These are phyloP conservation scores for Picea sitchensis DNA, from an alignment of 75 land plant species.

Conservation along the genomic window DNA sequence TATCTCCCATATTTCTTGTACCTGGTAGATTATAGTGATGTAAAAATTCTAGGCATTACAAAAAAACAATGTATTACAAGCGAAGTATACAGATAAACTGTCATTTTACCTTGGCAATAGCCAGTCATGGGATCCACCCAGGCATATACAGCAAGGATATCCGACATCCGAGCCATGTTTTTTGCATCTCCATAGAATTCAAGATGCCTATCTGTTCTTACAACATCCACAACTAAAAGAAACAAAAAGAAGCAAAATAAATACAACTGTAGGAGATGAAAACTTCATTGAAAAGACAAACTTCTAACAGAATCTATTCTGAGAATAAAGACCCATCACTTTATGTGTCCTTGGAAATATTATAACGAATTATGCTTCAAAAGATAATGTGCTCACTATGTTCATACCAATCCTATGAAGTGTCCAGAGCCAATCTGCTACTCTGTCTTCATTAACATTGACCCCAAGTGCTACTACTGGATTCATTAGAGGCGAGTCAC, in stretches of 20 bases:
- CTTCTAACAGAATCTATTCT: background rate
- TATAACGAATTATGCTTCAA: background rate
- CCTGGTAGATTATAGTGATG: background rate
- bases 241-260: slow-evolving; percentile 5
- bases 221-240: slow-evolving; percentile 81
- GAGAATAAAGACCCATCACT: background rate
- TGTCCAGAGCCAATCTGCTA: slow-evolving; percentile 92
- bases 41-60: background rate
- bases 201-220: slow-evolving; percentile 88
- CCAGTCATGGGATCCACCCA: slow-evolving; percentile 94
- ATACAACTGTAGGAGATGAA: background rate
- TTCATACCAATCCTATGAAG: slow-evolving; percentile 80
- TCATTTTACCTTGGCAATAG: slow-evolving; percentile 76
- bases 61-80: background rate
- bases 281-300: background rate
- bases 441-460: slow-evolving; percentile 47
- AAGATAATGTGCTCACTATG: background rate
- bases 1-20: no score
- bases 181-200: slow-evolving; percentile 76
- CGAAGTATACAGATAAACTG: background rate
- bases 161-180: slow-evolving; percentile 92
- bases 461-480: slow-evolving; percentile 23
- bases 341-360: background rate
- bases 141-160: slow-evolving; percentile 92
- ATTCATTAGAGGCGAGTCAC: slow-evolving; percentile 7